Conservation (phyloP, 2,329 filamentous ascomycete genomes). For the Colletotrichum camelliae region DNA sequence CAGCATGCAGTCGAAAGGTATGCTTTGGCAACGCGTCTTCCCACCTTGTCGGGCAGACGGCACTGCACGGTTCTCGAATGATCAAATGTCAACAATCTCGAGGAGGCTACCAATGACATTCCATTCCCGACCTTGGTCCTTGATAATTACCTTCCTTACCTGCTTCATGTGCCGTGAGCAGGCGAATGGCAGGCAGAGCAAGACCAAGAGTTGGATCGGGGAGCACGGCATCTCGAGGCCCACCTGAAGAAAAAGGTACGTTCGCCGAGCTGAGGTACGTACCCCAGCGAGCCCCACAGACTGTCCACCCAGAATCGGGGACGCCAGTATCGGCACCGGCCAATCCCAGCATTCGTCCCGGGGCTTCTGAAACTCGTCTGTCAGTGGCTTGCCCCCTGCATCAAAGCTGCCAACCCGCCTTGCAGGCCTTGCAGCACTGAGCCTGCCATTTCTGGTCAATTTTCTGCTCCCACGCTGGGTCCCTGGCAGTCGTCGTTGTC, state of each 20-base stretch:
- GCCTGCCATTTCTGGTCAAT: conserved; percentile 10
- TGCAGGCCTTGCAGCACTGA: neutral
- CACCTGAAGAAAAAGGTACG: neutral
- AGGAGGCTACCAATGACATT: neutral
- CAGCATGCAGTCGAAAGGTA: neutral
- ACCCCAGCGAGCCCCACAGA: neutral
- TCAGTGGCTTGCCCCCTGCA: conserved; percentile 21
- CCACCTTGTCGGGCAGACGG: conserved; percentile 4
- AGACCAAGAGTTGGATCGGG: conserved; percentile 1
- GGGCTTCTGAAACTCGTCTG: conserved; percentile 18
- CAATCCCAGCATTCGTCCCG: conserved; percentile 18
- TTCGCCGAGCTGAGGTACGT: conserved; percentile 13
- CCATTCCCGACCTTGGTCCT: neutral
- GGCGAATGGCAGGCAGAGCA: neutral
- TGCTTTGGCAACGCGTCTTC: conserved; percentile 7
- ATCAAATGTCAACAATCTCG: neutral
- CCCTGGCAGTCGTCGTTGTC: neutral
- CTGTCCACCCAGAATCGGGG: conserved; percentile 11
- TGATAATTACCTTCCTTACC: neutral
- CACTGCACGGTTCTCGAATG: neutral
- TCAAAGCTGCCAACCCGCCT: conserved; percentile 10
- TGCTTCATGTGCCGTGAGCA: neutral
- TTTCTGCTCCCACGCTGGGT: neutral
- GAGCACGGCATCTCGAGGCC: conserved; percentile 11
- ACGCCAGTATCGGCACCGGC: conserved; percentile 2